A percentile compares a stretch with the other conserved stretches of the same genome.
phyloP scores from a whole-genome alignment of 768 basidiomycete genomes.

The Kwoniella newhampshirensis region DNA sequence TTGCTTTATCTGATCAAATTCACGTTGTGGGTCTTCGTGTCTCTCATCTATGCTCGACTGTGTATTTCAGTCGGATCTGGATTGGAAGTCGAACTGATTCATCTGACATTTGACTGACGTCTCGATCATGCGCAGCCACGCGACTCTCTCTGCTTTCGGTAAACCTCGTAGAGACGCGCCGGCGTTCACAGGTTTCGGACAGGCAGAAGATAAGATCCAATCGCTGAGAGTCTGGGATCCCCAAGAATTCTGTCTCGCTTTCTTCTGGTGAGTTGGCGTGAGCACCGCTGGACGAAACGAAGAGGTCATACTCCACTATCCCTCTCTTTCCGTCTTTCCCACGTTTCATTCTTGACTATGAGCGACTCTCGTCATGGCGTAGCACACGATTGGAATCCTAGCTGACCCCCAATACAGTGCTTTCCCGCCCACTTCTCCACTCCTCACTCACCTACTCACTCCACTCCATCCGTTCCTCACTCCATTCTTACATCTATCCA shows the following conservation, averaged over 20 bases:
- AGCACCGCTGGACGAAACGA: too few relatives aligned
- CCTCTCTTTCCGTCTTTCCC: too few relatives aligned
- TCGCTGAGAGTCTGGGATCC: conserved; percentile 51
- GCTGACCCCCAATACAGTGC: conserved; percentile 27
- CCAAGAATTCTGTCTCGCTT: conserved; percentile 48
- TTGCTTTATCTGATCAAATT: conserved; percentile 24
- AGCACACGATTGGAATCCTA: too few relatives aligned
- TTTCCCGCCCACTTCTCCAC: conserved; percentile 40
- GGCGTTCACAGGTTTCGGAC: not conserved
- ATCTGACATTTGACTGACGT: not conserved
- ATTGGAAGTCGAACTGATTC: too few relatives aligned
- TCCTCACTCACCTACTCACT: conserved; percentile 43
- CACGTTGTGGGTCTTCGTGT: conserved; percentile 20
- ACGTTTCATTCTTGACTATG: too few relatives aligned
- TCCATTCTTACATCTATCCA: conserved; percentile 35
- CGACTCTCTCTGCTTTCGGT: conserved; percentile 26
- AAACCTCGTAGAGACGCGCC: conserved; percentile 10
- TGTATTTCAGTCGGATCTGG: too few relatives aligned
- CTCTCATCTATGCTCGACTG: too few relatives aligned
- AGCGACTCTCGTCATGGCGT: too few relatives aligned
- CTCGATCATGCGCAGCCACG: conserved; percentile 12
- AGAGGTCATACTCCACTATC: too few relatives aligned
- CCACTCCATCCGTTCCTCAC: conserved; percentile 41
- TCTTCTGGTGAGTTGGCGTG: conserved; percentile 47
- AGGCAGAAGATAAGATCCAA: conserved; percentile 42